A percentile compares a stretch with the other conserved stretches of the same genome.
Conservation (phyloP, 2,329 filamentous ascomycete genomes). For the Aspergillus tamarii region DNA sequence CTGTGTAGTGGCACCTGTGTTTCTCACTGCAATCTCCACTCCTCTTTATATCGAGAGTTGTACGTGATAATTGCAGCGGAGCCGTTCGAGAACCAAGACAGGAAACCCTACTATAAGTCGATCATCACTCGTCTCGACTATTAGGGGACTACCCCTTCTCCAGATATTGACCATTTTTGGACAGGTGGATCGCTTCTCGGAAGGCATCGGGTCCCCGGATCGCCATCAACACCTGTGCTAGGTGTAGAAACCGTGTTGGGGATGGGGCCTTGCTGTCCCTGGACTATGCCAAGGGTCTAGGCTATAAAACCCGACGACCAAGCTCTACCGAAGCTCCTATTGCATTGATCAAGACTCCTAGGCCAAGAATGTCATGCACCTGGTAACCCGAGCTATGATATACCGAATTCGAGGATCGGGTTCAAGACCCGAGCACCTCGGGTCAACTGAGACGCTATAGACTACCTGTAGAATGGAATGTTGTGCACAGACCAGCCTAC, state of each 20-base stretch:
- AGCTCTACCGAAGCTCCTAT: background rate
- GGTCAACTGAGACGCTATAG: background rate
- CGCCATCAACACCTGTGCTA: background rate
- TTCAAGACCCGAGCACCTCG: background rate
- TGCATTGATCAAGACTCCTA: background rate
- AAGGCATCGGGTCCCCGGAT: background rate
- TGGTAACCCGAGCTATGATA: background rate
- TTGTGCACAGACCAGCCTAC: background rate
- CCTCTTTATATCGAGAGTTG: too few relatives aligned
- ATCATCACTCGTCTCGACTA: background rate
- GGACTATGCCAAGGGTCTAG: background rate
- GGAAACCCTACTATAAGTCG: background rate
- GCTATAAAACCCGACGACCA: background rate
- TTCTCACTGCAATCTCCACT: background rate
- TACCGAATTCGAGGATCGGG: background rate
- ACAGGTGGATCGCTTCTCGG: background rate
- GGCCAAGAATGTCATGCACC: background rate
- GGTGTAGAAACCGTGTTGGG: background rate
- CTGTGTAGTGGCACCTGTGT: background rate
- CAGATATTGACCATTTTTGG: background rate
- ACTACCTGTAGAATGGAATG: background rate
- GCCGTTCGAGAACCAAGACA: background rate
- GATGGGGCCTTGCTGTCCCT: background rate
- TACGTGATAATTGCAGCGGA: too few relatives aligned
- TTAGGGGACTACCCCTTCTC: background rate